phyloP scores from a whole-genome alignment of 768 basidiomycete species.

The Coprinellus micaceus region DNA sequence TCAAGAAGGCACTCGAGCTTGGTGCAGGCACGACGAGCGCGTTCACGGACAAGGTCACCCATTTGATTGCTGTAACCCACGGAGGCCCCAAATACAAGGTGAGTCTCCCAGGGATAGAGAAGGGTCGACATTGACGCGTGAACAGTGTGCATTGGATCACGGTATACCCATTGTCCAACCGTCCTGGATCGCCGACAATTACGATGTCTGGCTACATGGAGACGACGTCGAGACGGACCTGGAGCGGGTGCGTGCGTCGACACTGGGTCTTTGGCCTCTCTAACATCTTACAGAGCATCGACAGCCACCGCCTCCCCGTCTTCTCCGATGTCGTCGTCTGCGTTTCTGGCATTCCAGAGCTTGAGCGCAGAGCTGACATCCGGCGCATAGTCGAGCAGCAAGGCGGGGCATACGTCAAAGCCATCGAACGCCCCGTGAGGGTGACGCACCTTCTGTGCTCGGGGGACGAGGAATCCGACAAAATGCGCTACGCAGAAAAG shows the following conservation, averaged over 20 bases:
- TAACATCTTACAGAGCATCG: constrained; percentile 44
- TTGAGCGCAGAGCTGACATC: constrained; percentile 58
- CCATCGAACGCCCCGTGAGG: constrained; percentile 69
- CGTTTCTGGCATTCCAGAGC: constrained; percentile 70
- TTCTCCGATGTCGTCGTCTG: constrained; percentile 71
- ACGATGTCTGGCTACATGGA: constrained; percentile 73
- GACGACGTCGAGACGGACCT: constrained; percentile 64
- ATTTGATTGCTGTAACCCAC: constrained; percentile 75
- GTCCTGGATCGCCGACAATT: constrained; percentile 71
- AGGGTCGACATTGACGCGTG: constrained; percentile 4
- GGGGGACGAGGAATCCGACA: constrained; percentile 63
- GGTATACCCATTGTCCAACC: constrained; percentile 76
- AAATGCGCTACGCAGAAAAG: constrained; percentile 75
- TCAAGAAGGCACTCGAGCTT: constrained; percentile 75
- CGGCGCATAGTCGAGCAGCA: constrained; percentile 53
- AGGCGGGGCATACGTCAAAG: constrained; percentile 70
- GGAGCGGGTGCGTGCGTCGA: constrained; percentile 53
- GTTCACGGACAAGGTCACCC: constrained; percentile 82
- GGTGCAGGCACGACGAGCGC: constrained; percentile 68
- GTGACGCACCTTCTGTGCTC: constrained; percentile 86
- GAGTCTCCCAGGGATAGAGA: not conserved
- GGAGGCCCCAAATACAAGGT: constrained; percentile 85
- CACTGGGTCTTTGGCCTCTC: no score
- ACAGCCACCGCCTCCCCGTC: constrained; percentile 60
- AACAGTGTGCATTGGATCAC: constrained; percentile 77